Conservation (phyloP, 176 grass and related monocot genomes). For the Zoysia pacifica region DNA sequence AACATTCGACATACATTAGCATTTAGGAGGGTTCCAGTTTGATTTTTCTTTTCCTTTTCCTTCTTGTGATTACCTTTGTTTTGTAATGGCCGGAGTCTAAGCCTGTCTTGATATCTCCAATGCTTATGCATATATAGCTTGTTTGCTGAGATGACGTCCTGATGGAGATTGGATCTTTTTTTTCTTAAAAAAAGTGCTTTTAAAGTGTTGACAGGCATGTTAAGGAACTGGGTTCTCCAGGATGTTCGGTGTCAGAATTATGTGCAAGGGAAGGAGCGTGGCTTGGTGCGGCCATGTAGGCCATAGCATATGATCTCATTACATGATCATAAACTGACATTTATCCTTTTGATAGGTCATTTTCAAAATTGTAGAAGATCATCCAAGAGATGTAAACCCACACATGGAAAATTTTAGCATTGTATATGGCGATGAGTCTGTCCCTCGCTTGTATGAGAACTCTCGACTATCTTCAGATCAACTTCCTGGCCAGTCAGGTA, state of each 20-base stretch:
- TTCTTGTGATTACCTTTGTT: neutral
- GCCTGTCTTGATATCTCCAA: neutral
- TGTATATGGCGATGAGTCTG: constrained; percentile 85
- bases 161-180: neutral
- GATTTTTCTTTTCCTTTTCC: neutral
- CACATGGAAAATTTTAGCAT: constrained; percentile 79
- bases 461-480: constrained; percentile 92
- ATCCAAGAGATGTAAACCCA: constrained; percentile 70
- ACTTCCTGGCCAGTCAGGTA: constrained; percentile 84
- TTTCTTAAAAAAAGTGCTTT: neutral
- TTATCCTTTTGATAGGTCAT: constrained; percentile 66
- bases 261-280: neutral
- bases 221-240: neutral
- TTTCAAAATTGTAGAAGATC: constrained; percentile 95
- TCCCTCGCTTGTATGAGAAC: constrained; percentile 88
- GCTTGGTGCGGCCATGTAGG: neutral
- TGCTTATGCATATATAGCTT: neutral
- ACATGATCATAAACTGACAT: constrained; percentile 23
- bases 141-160: neutral
- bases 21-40: neutral
- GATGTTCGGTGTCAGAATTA: neutral
- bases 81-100: neutral
- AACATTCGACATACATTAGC: neutral
- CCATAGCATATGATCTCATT: neutral
- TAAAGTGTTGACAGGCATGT: neutral